Evolutionary conservation across 495 filamentous ascomycete genomes (phyloP).

Genomic region (Neurospora intermedia): DNA sequence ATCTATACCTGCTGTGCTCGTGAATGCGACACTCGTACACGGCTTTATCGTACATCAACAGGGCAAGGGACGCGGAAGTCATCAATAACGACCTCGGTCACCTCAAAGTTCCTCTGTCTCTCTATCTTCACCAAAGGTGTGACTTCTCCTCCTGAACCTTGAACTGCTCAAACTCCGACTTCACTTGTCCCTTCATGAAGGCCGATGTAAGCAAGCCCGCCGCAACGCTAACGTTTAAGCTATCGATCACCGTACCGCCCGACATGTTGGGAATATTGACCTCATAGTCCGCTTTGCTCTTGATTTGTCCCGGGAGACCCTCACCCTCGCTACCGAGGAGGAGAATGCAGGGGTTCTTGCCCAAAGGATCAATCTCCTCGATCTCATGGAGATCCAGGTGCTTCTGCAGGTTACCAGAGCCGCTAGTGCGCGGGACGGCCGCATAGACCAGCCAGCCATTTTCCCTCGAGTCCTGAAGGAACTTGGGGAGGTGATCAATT

Average conservation of each 20-base stretch:
- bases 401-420: slow-evolving; percentile 13
- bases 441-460: slow-evolving; percentile 81
- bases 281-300: slow-evolving; percentile 49
- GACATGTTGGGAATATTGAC: slow-evolving; percentile 39
- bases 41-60: not conserved
- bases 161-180: slow-evolving; percentile 9
- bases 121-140: slow-evolving; percentile 10
- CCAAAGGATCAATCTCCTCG: slow-evolving; percentile 39
- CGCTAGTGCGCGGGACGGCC: slow-evolving; percentile 47
- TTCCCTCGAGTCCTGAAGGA: slow-evolving; percentile 54
- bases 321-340: slow-evolving; percentile 77
- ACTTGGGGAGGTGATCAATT: slow-evolving; percentile 50
- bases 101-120: not conserved
- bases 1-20: not conserved
- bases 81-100: not conserved
- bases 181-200: slow-evolving; percentile 26
- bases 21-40: not conserved
- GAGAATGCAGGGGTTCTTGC: slow-evolving; percentile 56
- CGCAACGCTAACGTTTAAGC: slow-evolving; percentile 84
- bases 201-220: slow-evolving; percentile 60
- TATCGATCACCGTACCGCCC: slow-evolving; percentile 48
- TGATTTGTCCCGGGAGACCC: slow-evolving; percentile 53
- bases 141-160: slow-evolving; percentile 12
- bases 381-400: slow-evolving; percentile 23
- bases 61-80: not conserved